Conservation (phyloP, 208 protist species). For the Trypanosoma cruzi region DNA sequence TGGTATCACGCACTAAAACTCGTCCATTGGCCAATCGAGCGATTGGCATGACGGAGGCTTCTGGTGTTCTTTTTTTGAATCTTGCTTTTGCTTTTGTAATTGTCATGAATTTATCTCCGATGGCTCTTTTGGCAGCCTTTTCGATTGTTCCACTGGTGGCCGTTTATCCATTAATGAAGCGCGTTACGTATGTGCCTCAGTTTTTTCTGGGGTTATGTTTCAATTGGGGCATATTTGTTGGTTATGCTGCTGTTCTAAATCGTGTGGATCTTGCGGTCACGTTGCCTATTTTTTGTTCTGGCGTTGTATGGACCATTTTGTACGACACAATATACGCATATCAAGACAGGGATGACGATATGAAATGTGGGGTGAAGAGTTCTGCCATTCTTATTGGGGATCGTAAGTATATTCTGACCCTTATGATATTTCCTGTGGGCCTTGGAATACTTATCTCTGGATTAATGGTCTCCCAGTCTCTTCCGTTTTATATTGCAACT, state of each 20-base stretch:
- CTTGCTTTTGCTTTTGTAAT: conserved; percentile 48
- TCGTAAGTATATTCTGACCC: conserved; percentile 74
- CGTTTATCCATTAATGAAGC: conserved; percentile 87
- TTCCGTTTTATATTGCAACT: conserved; percentile 75
- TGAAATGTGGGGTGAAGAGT: conserved; percentile 85
- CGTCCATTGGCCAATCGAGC: conserved; percentile 66
- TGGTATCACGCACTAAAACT: conserved; percentile 69
- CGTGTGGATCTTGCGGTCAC: conserved; percentile 70
- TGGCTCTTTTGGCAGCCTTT: conserved; percentile 51
- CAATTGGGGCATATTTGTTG: conserved; percentile 89
- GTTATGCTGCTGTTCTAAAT: conserved; percentile 83
- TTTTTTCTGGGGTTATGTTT: conserved; percentile 77
- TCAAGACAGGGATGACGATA: conserved; percentile 74
- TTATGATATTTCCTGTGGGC: conserved; percentile 56
- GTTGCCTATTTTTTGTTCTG: conserved; percentile 70
- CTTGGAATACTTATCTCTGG: conserved; percentile 58
- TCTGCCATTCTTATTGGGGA: conserved; percentile 81
- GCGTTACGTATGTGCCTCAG: conserved; percentile 81
- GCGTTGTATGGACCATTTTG: conserved; percentile 78
- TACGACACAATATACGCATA: conserved; percentile 90
- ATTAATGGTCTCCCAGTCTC: conserved; percentile 63
- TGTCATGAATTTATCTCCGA: conserved; percentile 68
- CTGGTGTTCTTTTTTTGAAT: conserved; percentile 46
- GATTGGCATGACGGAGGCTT: conserved; percentile 58
- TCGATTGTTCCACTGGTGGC: conserved; percentile 66